A percentile compares a stretch with the other conserved stretches of the same genome.
These are phyloP conservation scores for Pseudoneurospora amorphoporcata DNA, from an alignment of 495 filamentous ascomycete genomes.

Conservation along the genomic window DNA sequence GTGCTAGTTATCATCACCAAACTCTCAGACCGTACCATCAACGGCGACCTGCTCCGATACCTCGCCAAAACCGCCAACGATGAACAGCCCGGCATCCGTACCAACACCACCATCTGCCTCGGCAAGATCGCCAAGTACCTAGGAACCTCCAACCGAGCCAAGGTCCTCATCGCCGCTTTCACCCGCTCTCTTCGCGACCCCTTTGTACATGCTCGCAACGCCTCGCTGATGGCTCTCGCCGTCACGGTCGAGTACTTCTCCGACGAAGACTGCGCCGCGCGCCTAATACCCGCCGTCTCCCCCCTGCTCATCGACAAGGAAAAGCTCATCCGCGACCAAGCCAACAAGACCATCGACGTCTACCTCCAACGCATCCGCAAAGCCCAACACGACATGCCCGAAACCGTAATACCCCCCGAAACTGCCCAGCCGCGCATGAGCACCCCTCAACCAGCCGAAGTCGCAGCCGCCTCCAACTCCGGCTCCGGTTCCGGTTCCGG, in stretches of 20 bases:
- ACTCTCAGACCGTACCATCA: conserved; percentile 82
- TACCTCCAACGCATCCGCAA: conserved; percentile 80
- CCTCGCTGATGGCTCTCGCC: conserved; percentile 71
- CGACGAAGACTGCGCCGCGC: conserved; percentile 80
- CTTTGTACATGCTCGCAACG: conserved; percentile 86
- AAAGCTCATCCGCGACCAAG: conserved; percentile 85
- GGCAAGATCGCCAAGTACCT: conserved; percentile 91
- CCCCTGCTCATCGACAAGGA: conserved; percentile 76
- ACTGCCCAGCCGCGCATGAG: conserved; percentile 58
- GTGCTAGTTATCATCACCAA: conserved; percentile 77
- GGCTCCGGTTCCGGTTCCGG: not conserved
- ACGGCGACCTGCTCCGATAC: conserved; percentile 84
- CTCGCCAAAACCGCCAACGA: conserved; percentile 95
- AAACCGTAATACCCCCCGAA: conserved; percentile 50
- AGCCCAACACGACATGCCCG: conserved; percentile 65
- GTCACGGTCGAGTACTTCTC: conserved; percentile 79
- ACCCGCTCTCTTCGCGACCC: conserved; percentile 80
- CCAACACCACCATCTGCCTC: conserved; percentile 94
- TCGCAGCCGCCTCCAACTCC: conserved; percentile 42
- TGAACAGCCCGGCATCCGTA: conserved; percentile 93
- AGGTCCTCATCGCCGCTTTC: conserved; percentile 90
- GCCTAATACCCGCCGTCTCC: conserved; percentile 73
- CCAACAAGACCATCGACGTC: conserved; percentile 80
- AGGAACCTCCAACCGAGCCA: conserved; percentile 64
- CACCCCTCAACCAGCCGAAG: conserved; percentile 50